These are phyloP conservation scores for Ophiostoma himal-ulmi DNA, from an alignment of 2,329 filamentous ascomycete genomes.

Conservation along the genomic window DNA sequence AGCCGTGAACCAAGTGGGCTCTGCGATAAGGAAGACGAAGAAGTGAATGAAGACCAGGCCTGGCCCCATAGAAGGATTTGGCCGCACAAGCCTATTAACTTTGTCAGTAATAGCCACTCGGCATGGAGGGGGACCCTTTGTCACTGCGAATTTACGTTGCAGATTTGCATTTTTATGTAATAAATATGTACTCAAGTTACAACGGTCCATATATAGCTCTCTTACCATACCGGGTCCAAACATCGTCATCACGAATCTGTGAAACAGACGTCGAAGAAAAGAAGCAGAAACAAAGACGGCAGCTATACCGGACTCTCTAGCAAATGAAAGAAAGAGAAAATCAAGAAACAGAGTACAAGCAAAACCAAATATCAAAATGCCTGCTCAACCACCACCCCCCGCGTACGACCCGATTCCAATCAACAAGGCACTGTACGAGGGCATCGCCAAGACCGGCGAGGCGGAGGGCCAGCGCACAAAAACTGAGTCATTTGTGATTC, in stretches of 20 bases:
- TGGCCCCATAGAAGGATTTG: not conserved
- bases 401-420: slow-evolving; percentile 15
- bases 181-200: not conserved
- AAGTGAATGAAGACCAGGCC: not conserved
- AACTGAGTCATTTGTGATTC: slow-evolving; percentile 49
- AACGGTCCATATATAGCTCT: not conserved
- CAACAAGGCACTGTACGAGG: slow-evolving; percentile 12
- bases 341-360: not conserved
- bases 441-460: slow-evolving; percentile 12
- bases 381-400: slow-evolving; percentile 11
- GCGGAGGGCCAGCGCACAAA: not conserved
- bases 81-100: not conserved
- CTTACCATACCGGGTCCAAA: not conserved
- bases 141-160: not conserved
- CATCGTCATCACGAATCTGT: not conserved
- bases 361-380: not conserved
- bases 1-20: slow-evolving; percentile 6
- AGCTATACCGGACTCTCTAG: not conserved
- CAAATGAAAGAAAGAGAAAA: not conserved
- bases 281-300: not conserved
- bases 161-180: not conserved
- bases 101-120: not conserved
- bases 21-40: slow-evolving; percentile 12
- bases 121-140: not conserved
- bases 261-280: not conserved